These are phyloP conservation scores for Penicillium thymicola DNA, from an alignment of 2,329 filamentous ascomycete species.

Conservation along the genomic window DNA sequence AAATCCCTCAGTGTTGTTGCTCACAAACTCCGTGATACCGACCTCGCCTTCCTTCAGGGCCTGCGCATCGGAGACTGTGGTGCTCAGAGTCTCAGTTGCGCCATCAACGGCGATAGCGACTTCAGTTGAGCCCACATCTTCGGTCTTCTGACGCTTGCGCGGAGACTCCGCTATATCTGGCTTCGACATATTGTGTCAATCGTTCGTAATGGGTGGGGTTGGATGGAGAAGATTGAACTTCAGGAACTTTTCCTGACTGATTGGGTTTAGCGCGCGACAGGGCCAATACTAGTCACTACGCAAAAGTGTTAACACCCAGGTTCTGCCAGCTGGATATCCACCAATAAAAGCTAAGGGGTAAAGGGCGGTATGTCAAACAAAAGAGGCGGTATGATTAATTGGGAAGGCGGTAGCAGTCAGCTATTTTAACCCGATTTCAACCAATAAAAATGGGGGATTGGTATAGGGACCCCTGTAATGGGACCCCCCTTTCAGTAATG, in stretches of 20 bases:
- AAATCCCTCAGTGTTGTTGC: constrained; percentile 57
- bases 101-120: constrained; percentile 14
- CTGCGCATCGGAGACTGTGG: constrained; percentile 28
- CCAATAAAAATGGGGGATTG: too few species aligned
- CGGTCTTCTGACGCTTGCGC: constrained; percentile 36
- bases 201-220: constrained; percentile 6
- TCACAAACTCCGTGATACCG: constrained; percentile 65
- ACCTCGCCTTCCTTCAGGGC: constrained; percentile 45
- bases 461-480: too few species aligned
- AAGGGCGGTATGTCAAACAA: too few species aligned
- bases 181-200: constrained; percentile 30
- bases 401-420: too few species aligned
- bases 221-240: constrained; percentile 11
- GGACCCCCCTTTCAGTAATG: too few species aligned
- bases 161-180: constrained; percentile 34
- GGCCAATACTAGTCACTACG: too few species aligned
- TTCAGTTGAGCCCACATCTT: constrained; percentile 21
- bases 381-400: too few species aligned
- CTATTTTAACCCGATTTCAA: too few species aligned
- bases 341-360: too few species aligned
- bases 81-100: constrained; percentile 10
- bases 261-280: constrained; percentile 21
- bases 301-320: too few species aligned
- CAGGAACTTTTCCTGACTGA: constrained; percentile 19
- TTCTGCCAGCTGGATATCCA: too few species aligned